Conservation (phyloP, 208 protist genomes). For the Leishmania tropica region DNA sequence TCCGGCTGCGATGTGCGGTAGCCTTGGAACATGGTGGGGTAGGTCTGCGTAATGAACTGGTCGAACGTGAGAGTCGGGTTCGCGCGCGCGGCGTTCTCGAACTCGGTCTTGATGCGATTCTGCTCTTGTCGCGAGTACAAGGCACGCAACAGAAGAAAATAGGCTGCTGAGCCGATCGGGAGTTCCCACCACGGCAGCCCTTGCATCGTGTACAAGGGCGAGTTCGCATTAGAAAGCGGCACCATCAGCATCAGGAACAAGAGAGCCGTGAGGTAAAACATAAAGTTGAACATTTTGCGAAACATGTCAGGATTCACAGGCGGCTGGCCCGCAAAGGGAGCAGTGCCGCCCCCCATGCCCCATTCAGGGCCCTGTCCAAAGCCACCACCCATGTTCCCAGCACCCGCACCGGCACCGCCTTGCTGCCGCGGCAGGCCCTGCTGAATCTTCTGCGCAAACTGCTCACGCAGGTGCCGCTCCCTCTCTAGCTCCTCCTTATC, state of each 20-base stretch:
- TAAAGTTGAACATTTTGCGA: constrained; percentile 48
- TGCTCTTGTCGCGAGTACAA: constrained; percentile 69
- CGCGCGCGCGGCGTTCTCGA: constrained; percentile 42
- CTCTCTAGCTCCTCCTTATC: constrained; percentile 84
- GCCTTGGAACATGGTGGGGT: constrained; percentile 79
- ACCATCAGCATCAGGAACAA: constrained; percentile 54
- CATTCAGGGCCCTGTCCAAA: constrained; percentile 15
- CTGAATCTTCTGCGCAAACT: constrained; percentile 79
- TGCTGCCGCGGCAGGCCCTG: constrained; percentile 45
- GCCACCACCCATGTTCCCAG: constrained; percentile 4
- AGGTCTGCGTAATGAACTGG: constrained; percentile 71
- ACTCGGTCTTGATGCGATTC: constrained; percentile 77
- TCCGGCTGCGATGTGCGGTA: constrained; percentile 76
- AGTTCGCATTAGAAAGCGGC: constrained; percentile 54
- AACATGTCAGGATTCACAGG: constrained; percentile 19
- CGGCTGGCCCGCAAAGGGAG: constrained; percentile 10
- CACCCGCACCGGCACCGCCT: constrained; percentile 6
- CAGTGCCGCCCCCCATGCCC: constrained; percentile 14
- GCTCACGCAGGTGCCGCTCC: constrained; percentile 71
- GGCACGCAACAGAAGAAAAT: constrained; percentile 65
- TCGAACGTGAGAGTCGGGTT: constrained; percentile 75
- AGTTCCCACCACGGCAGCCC: constrained; percentile 82
- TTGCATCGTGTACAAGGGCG: constrained; percentile 66
- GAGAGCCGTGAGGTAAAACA: constrained; percentile 65
- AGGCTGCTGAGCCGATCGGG: constrained; percentile 58